phyloP scores from a whole-genome alignment of 345 rosid genomes.

The Jatropha curcas region DNA sequence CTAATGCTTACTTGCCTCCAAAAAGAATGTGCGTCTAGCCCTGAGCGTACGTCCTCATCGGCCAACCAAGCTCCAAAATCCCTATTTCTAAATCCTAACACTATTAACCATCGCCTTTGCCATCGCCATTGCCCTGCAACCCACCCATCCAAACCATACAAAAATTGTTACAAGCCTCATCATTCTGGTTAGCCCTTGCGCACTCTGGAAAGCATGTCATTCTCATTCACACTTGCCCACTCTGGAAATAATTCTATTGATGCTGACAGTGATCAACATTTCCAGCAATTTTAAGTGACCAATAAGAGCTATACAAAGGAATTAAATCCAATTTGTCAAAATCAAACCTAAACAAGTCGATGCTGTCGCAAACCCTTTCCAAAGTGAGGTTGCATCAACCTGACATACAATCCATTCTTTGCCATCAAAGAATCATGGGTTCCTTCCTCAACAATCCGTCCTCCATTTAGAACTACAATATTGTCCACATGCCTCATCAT shows the following conservation, averaged over 20 bases:
- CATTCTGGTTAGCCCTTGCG: slow-evolving; percentile 15
- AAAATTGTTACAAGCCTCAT: slow-evolving; percentile 25
- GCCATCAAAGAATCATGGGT: slow-evolving; percentile 78
- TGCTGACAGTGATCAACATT: slow-evolving; percentile 4
- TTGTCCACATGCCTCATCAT: slow-evolving; percentile 98
- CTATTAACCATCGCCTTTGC: slow-evolving; percentile 16
- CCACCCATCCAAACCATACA: slow-evolving; percentile 7
- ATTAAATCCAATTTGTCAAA: slow-evolving; percentile 26
- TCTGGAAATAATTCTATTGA: slow-evolving; percentile 15
- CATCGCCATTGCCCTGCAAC: slow-evolving; percentile 16
- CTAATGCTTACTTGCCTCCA: slow-evolving; percentile 51
- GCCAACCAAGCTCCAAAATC: slow-evolving; percentile 39
- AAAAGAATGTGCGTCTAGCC: slow-evolving; percentile 63
- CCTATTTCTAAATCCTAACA: slow-evolving; percentile 41
- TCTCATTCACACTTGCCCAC: slow-evolving; percentile 13
- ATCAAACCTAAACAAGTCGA: slow-evolving; percentile 56
- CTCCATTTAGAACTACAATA: slow-evolving; percentile 98
- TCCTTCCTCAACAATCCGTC: slow-evolving; percentile 94
- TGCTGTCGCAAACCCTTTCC: slow-evolving; percentile 95
- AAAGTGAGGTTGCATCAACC: slow-evolving; percentile 96
- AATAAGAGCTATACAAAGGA: slow-evolving; percentile 30
- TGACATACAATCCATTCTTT: slow-evolving; percentile 87
- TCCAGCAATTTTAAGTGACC: slow-evolving; percentile 24
- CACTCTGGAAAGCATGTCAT: slow-evolving; percentile 19
- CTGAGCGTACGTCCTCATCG: slow-evolving; percentile 24